Evolutionary conservation across 2,329 filamentous ascomycete species (phyloP).

Genomic region (Botrytis aclada): DNA sequence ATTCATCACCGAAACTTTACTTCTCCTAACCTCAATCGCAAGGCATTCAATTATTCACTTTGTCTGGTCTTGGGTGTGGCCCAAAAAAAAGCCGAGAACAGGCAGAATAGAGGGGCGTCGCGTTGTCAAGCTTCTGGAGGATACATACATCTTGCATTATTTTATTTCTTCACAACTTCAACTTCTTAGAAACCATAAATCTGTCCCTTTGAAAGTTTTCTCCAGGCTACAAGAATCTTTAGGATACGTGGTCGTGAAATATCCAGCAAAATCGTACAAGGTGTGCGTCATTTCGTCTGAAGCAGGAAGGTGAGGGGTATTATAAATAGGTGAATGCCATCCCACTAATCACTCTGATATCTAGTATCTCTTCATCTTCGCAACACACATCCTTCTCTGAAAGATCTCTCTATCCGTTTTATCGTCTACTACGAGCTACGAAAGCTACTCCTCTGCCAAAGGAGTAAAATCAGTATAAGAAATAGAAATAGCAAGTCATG

Average conservation of each 20-base stretch:
- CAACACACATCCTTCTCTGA: not conserved
- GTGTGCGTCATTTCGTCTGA: constrained; percentile 18
- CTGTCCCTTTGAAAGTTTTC: constrained; percentile 6
- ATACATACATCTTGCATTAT: constrained; percentile 11
- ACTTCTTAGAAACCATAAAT: not conserved
- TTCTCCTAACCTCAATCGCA: constrained; percentile 11
- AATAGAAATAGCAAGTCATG: constrained; percentile 1
- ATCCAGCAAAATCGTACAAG: not conserved
- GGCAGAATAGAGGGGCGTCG: constrained; percentile 17
- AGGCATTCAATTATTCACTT: not conserved
- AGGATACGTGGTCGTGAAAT: constrained; percentile 17
- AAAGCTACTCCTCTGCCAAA: not conserved
- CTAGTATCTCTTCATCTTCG: not conserved
- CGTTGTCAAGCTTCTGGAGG: constrained; percentile 14
- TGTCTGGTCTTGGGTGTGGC: not conserved
- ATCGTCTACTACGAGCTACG: not conserved
- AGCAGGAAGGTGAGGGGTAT: constrained; percentile 20
- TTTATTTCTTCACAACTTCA: not conserved
- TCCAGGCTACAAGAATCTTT: not conserved
- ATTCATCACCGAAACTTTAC: not conserved
- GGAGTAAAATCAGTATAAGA: not conserved
- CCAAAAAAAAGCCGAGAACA: constrained; percentile 10
- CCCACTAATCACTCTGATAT: constrained; percentile 16
- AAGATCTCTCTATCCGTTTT: not conserved
- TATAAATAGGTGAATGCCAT: constrained; percentile 18